phyloP scores from a whole-genome alignment of 2,329 filamentous ascomycete species.

The Colletotrichum agaves region DNA sequence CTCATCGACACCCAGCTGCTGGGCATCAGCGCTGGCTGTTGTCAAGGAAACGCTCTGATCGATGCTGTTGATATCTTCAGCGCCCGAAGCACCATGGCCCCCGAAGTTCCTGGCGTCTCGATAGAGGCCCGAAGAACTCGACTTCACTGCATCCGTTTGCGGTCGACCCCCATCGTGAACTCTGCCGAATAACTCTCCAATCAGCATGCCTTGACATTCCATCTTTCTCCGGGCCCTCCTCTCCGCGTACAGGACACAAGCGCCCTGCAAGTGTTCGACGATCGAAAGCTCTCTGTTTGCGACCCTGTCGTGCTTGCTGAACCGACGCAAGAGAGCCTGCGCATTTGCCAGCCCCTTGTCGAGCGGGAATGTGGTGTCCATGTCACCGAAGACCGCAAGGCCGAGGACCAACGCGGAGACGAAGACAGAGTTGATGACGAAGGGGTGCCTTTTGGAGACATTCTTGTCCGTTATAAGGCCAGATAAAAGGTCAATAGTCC shows the following conservation, averaged over 20 bases:
- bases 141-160: background rate
- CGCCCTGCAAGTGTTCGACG: constrained; percentile 40
- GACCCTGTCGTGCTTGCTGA: constrained; percentile 42
- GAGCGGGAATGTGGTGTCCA: constrained; percentile 49
- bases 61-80: background rate
- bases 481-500: constrained; percentile 51
- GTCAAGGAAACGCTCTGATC: constrained; percentile 3
- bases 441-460: constrained; percentile 55
- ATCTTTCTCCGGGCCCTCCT: constrained; percentile 39
- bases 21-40: constrained; percentile 7
- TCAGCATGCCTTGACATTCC: constrained; percentile 40
- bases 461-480: constrained; percentile 46
- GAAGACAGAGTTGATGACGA: constrained; percentile 58
- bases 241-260: constrained; percentile 41
- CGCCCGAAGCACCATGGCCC: background rate
- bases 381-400: constrained; percentile 56
- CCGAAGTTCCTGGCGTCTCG: background rate
- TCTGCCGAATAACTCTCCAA: constrained; percentile 42
- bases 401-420: constrained; percentile 56
- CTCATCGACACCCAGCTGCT: background rate
- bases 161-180: constrained; percentile 35
- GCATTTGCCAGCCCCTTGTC: constrained; percentile 42
- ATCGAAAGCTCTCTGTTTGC: constrained; percentile 41
- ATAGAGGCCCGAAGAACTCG: background rate
- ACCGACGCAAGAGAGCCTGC: constrained; percentile 40